Evolutionary conservation across 805 yeast species (phyloP), one percentile per base, ranked within the genome.

Genomic region (Barnettozyma pratensis): DNA sequence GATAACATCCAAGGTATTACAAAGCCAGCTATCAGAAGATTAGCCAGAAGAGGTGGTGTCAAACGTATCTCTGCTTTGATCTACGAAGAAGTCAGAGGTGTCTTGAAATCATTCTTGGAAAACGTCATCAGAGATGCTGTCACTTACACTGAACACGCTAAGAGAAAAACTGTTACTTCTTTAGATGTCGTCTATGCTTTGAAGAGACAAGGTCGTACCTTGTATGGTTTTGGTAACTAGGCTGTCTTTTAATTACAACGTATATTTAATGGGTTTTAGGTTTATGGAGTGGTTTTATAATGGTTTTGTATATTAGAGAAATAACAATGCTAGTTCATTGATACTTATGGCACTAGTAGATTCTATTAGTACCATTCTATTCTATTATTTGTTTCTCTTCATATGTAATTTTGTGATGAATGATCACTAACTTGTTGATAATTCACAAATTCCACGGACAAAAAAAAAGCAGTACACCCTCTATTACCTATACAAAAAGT

Each of bases 11-110:
- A 91, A 79, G 99, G 99, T 81, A 92, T 92, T 72, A 92, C 99
- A 57, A 92, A 92, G 84, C 99, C 99, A 71, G 99, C 99, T 70
- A 92, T 92, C 71, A 90, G 99, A 82, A 92, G 99, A 88, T 85
- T 92, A 67, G 99, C 99, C 47, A 92, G 99, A 85, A 90, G 99
- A 88, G 99, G 99, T 80, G 99, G 99, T 91, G 99, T 92, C 70
- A 92, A 92, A 86, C 96, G 99, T 87, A 92, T 92, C 68, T 92
- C 98, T 58, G 98, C 96, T 73, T 80, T 91, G 71, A 92, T 92
- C 73, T 92, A 92, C 80, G 99, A 92, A 78, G 97, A 92, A 80
- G 96, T 94, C 69, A 90, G 99, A 81, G 91, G 86, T 63, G 97
- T 94, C 62, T 80, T 92, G 61, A 91, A 91, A 79, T 80, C 96